Evolutionary conservation across 805 yeast species (phyloP).

Genomic region (Candida anglica): DNA sequence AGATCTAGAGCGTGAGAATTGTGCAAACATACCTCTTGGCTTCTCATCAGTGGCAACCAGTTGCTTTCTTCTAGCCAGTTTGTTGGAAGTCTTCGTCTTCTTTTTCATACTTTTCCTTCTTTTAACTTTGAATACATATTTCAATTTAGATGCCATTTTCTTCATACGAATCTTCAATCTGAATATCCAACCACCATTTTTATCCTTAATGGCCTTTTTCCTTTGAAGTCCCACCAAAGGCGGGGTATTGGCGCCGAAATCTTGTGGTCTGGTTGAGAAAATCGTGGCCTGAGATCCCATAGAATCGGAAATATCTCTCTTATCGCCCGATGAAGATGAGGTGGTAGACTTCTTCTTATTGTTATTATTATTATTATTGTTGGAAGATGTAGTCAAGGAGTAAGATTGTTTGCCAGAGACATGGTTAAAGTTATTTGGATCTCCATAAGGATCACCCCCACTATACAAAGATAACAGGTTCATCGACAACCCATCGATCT

Average conservation of each 20-base stretch:
- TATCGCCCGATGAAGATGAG: slow-evolving; percentile 2
- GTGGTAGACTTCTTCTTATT: slow-evolving; percentile 2
- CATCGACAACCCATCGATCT: slow-evolving; percentile 16
- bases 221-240: slow-evolving; percentile 13
- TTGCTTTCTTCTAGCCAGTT: background rate
- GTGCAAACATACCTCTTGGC: background rate
- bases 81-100: background rate
- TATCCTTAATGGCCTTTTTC: slow-evolving; percentile 30
- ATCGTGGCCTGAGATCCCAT: slow-evolving; percentile 44
- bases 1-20: background rate
- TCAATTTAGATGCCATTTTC: slow-evolving; percentile 19
- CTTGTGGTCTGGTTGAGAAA: slow-evolving; percentile 31
- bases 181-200: slow-evolving; percentile 29
- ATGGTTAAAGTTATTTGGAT: slow-evolving; percentile 1
- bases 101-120: slow-evolving; percentile 6
- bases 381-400: no score
- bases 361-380: background rate
- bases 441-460: slow-evolving; percentile 7
- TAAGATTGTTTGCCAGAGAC: background rate
- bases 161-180: slow-evolving; percentile 25
- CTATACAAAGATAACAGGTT: slow-evolving; percentile 5
- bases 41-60: background rate
- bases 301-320: slow-evolving; percentile 28
- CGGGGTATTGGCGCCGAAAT: slow-evolving; percentile 5
- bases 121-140: slow-evolving; percentile 10